Evolutionary conservation across 2,329 filamentous ascomycete genomes (phyloP).

Genomic region (Diaporthe eres): DNA sequence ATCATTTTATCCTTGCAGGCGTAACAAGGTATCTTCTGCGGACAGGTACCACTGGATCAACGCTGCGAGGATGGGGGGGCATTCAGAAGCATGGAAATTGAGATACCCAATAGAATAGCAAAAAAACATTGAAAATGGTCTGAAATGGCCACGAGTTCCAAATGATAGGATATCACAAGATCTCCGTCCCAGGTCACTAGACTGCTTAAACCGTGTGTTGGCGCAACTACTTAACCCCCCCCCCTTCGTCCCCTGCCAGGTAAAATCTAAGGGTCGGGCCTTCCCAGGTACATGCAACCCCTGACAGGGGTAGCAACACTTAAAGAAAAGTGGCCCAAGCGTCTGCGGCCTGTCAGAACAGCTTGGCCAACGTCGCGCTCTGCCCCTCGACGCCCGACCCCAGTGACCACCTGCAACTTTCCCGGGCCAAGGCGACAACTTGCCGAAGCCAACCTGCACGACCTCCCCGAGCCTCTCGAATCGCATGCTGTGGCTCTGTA

Average conservation of each 20-base stretch:
- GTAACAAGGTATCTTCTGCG: background rate
- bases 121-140: background rate
- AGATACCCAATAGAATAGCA: conserved; percentile 33
- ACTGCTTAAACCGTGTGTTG: background rate
- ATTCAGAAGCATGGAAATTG: background rate
- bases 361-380: conserved; percentile 39
- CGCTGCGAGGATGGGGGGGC: background rate
- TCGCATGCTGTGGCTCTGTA: conserved; percentile 33
- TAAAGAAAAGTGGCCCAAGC: conserved; percentile 34
- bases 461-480: conserved; percentile 4
- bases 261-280: conserved; percentile 41
- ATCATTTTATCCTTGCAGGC: background rate
- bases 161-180: background rate
- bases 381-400: conserved; percentile 40
- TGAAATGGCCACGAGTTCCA: background rate
- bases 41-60: background rate
- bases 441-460: conserved; percentile 35
- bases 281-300: conserved; percentile 9
- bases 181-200: background rate
- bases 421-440: conserved; percentile 29
- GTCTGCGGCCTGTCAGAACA: conserved; percentile 37
- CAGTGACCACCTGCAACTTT: conserved; percentile 18
- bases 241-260: background rate
- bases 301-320: conserved; percentile 32
- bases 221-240: background rate